Base-by-base conservation (phyloP, 2,329 filamentous ascomycete genomes). In the Stachybotrys elegans region DNA sequence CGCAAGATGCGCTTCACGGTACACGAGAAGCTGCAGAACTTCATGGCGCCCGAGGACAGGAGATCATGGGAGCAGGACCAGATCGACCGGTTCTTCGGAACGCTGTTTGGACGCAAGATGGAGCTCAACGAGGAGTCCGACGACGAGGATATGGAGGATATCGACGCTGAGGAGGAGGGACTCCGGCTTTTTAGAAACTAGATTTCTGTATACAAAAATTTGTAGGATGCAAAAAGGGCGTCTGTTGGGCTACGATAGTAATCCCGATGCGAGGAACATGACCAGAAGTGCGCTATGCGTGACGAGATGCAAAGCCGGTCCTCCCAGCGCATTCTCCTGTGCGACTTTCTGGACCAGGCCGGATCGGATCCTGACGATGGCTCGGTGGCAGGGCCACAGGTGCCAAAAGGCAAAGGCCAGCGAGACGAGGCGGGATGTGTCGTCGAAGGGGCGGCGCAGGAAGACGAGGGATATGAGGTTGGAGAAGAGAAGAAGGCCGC, bases 1-100 rank as follows among this genome's bases (percentile, higher is more conserved):
- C 76, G 93, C 40, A 96, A 96, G 71, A 79, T 98, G 76, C 78
- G 89, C 31, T 98, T 92, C 67, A 93, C 88, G 14, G 89, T 96
- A 37, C 91, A 97, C 60, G 92, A 97, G 71, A 97, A 97, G 72
- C 67, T 98, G 58, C 88, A 95, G 69, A 96, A 96, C 65, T 97
- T 97, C 60, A 96, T 96, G 90, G 91, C 91, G 11, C 84, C 90
- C 0, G 89, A 96, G 62, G 87, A 95, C 61, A 75, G 88, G 43
- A 76, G 85, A 4, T 67, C 65, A 14, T 98, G 93, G 93, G 86
- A 88, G 49, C 81, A 85, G 52, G 77, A 80, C 47, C 89, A 91
- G 44, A 81, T 89, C 47, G 88, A 93, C 55, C 68, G 80, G 45
- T 81, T 92, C 63, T 91, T 91, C 60, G 82, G 82, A 13, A 85